Conservation (phyloP, 345 rosid species). For the Ailanthus altissimus region DNA sequence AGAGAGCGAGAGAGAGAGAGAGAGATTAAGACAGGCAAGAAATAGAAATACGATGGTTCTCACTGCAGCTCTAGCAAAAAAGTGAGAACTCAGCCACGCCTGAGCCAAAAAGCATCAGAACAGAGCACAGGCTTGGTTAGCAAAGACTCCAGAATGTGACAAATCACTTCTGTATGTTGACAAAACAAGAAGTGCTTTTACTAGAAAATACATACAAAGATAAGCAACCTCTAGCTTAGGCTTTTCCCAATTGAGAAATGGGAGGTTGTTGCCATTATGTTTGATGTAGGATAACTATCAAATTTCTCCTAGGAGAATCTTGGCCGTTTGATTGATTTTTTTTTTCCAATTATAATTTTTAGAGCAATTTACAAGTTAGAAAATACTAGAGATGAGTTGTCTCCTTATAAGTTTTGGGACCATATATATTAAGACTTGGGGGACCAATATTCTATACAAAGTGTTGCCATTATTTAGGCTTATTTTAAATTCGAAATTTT, state of each 20-base stretch:
- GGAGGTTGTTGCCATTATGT: constrained; percentile 9
- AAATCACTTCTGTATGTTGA: neutral
- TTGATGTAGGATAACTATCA: neutral
- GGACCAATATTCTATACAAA: neutral
- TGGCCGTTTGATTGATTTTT: neutral
- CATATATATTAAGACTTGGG: constrained; percentile 1
- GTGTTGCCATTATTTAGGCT: neutral
- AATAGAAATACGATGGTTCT: too few relatives aligned
- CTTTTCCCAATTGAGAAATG: constrained; percentile 18
- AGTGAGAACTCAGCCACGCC: too few relatives aligned
- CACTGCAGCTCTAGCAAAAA: too few relatives aligned
- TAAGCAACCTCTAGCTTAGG: constrained; percentile 17
- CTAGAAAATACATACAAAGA: constrained; percentile 3
- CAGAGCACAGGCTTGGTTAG: too few relatives aligned
- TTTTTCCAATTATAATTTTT: neutral
- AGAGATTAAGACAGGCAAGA: too few relatives aligned
- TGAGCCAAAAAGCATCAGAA: too few relatives aligned
- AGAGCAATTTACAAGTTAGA: constrained; percentile 7
- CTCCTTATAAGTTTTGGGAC: constrained; percentile 21
- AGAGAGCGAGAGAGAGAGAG: too few relatives aligned
- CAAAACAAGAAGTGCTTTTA: constrained; percentile 1
- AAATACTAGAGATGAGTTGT: constrained; percentile 9
- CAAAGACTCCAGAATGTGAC: too few relatives aligned
- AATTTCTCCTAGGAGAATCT: constrained; percentile 1
- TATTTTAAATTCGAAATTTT: neutral